These are phyloP conservation scores for Ziziphus jujuba DNA, from an alignment of 306 rosid genomes.

Conservation along the genomic window DNA sequence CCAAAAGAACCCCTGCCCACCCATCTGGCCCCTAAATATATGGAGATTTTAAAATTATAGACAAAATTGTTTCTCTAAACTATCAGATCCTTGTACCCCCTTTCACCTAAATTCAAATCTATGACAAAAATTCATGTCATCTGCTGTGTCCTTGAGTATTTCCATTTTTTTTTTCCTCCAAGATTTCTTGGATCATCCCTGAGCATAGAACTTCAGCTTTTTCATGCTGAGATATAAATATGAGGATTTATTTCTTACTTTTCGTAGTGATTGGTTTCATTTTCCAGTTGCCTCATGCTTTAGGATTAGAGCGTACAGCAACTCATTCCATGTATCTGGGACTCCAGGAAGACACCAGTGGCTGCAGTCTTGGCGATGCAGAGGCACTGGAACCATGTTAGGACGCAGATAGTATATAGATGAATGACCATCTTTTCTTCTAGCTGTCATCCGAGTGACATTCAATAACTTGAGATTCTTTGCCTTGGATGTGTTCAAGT, in stretches of 20 bases:
- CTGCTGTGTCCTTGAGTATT: not conserved
- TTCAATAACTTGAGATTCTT: conserved; percentile 51
- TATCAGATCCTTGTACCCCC: conserved; percentile 7
- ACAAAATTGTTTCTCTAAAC: conserved; percentile 9
- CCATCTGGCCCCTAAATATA: conserved; percentile 16
- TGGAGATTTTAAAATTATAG: not conserved
- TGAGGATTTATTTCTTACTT: conserved; percentile 10
- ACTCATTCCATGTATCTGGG: conserved; percentile 87
- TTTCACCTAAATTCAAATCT: not conserved
- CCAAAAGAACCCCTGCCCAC: conserved; percentile 1
- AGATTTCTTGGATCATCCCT: not conserved
- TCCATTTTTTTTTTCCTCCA: not conserved
- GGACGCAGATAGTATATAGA: conserved; percentile 70
- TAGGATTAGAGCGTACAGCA: conserved; percentile 64
- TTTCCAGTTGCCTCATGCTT: conserved; percentile 30
- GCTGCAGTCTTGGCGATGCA: conserved; percentile 85
- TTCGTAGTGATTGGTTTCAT: conserved; percentile 22
- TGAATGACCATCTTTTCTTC: conserved; percentile 81
- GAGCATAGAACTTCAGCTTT: not conserved
- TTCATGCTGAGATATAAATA: conserved; percentile 8
- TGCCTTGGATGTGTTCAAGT: conserved; percentile 20
- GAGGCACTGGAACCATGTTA: conserved; percentile 39
- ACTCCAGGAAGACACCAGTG: conserved; percentile 98
- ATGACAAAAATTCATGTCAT: conserved; percentile 3
- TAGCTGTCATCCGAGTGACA: conserved; percentile 64